Conservation (phyloP, 306 rosid genomes). For the Psophocarpus tetragonolobus region DNA sequence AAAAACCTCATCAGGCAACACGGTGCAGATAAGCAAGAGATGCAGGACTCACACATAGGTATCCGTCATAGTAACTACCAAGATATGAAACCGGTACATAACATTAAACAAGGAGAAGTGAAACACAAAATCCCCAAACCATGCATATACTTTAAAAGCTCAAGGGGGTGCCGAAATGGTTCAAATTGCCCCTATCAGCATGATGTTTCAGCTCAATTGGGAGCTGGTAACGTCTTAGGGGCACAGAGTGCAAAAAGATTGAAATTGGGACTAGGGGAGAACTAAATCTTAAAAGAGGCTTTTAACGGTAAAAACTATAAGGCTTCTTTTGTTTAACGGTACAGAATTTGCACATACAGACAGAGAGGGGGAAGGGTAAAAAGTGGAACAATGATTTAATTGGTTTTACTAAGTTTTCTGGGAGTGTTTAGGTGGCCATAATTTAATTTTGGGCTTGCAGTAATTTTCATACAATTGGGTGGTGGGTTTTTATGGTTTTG, state of each 20-base stretch:
- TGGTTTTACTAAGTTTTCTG: background rate
- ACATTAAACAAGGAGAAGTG: conserved; percentile 43
- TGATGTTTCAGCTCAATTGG: conserved; percentile 39
- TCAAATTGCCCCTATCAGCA: conserved; percentile 58
- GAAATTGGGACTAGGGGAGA: conserved; percentile 44
- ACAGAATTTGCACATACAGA: conserved; percentile 5
- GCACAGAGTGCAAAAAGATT: conserved; percentile 52
- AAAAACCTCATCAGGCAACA: conserved; percentile 67
- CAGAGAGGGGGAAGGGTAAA: background rate
- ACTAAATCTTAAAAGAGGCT: conserved; percentile 22
- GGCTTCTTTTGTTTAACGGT: background rate
- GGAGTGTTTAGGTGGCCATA: conserved; percentile 3
- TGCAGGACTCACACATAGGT: conserved; percentile 49
- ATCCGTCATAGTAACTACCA: conserved; percentile 36
- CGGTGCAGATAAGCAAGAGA: conserved; percentile 52
- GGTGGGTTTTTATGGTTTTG: background rate
- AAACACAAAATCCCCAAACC: conserved; percentile 53
- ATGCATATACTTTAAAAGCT: conserved; percentile 62
- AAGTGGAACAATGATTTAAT: background rate
- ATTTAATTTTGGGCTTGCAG: conserved; percentile 5
- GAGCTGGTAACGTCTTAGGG: conserved; percentile 35
- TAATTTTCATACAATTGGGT: background rate
- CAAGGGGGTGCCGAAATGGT: conserved; percentile 77
- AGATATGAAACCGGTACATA: conserved; percentile 45
- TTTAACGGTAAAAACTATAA: background rate